These are phyloP conservation scores for Thelephora terrestris DNA, from an alignment of 1,284 basidiomycete genomes.

Conservation along the genomic window DNA sequence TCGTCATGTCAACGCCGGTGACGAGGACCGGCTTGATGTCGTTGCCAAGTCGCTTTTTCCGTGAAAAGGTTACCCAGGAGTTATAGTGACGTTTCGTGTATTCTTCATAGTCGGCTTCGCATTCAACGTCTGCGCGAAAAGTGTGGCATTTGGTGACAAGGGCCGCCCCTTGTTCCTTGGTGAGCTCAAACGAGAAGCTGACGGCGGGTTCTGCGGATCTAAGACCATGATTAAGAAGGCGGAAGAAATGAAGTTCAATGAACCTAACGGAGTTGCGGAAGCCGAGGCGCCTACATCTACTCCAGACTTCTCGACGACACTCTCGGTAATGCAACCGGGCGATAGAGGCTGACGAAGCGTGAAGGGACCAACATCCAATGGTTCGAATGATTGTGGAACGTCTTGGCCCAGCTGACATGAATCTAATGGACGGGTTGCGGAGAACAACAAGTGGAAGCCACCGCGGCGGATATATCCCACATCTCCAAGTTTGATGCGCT, in stretches of 20 bases:
- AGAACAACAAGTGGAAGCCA: constrained; percentile 1
- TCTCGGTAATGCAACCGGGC: background rate
- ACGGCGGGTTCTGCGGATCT: background rate
- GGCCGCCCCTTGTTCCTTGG: constrained; percentile 3
- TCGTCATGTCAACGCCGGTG: constrained; percentile 7
- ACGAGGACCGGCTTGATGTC: background rate
- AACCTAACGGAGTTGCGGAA: too few relatives aligned
- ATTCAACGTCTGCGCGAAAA: background rate
- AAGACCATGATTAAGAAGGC: too few relatives aligned
- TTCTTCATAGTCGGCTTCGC: background rate
- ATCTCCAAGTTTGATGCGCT: constrained; percentile 1
- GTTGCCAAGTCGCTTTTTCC: background rate
- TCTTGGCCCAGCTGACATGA: background rate
- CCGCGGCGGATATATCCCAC: constrained; percentile 3
- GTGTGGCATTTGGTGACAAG: constrained; percentile 3
- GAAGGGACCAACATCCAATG: background rate
- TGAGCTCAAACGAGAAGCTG: background rate
- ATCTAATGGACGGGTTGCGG: background rate
- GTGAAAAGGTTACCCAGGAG: constrained; percentile 6
- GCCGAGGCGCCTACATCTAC: too few relatives aligned
- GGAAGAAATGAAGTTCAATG: too few relatives aligned
- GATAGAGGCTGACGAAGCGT: background rate
- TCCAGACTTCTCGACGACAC: too few relatives aligned
- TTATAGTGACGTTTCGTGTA: constrained; percentile 5
- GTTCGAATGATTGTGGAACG: constrained; percentile 3